Percentiles rank a stretch among this genome's conserved stretches.
phyloP scores from a whole-genome alignment of 495 filamentous ascomycete genomes.

The Evernia prunastri region DNA sequence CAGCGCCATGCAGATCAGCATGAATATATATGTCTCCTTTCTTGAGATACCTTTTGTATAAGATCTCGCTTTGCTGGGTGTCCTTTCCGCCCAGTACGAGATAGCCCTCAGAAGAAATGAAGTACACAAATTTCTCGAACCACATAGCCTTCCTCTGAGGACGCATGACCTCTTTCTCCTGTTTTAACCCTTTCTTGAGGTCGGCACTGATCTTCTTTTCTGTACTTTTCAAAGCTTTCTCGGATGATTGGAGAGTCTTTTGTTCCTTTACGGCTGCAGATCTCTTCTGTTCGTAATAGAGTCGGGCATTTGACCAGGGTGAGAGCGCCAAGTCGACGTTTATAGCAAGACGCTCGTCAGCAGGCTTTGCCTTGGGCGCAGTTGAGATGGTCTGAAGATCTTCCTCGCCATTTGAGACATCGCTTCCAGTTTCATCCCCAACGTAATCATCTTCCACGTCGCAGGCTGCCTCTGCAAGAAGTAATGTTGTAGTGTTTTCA shows the following conservation, averaged over 20 bases:
- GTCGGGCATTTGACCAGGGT: conserved; percentile 79
- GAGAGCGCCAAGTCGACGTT: conserved; percentile 79
- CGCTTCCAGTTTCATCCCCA: conserved; percentile 58
- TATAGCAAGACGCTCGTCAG: conserved; percentile 53
- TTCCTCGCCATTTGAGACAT: conserved; percentile 53
- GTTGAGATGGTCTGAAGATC: conserved; percentile 37
- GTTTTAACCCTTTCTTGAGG: conserved; percentile 77
- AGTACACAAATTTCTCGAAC: conserved; percentile 96
- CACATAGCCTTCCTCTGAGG: conserved; percentile 76
- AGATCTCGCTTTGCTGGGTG: conserved; percentile 80
- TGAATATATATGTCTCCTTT: conserved; percentile 90
- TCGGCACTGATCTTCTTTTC: conserved; percentile 82
- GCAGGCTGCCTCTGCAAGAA: conserved; percentile 63
- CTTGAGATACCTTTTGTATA: conserved; percentile 76
- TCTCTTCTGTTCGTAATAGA: conserved; percentile 87
- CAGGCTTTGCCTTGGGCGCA: conserved; percentile 32
- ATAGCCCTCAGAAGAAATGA: conserved; percentile 94
- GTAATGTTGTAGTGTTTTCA: conserved; percentile 79
- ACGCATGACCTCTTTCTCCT: conserved; percentile 83
- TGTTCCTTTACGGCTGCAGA: conserved; percentile 76
- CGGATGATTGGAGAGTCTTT: conserved; percentile 74
- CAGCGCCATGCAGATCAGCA: conserved; percentile 80
- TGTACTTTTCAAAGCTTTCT: conserved; percentile 78
- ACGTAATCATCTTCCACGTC: conserved; percentile 54
- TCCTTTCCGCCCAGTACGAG: conserved; percentile 82